Evolutionary conservation across 768 basidiomycete genomes (phyloP), one percentile per base, ranked within the genome.

Genomic region (Leccinum boreale): DNA sequence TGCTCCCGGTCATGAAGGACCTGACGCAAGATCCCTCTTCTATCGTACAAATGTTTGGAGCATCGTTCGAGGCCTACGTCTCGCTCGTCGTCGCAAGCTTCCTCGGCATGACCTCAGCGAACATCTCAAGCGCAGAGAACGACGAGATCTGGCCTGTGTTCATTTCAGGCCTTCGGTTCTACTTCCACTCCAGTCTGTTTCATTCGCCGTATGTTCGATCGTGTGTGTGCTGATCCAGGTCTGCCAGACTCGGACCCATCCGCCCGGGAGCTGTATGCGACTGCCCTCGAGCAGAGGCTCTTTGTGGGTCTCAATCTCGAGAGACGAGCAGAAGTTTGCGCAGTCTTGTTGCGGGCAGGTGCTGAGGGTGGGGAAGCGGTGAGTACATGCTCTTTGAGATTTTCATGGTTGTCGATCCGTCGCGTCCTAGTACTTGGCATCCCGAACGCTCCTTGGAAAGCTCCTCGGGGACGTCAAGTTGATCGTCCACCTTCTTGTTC

Each of bases 1-100:
- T 94, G 6, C 67, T 83, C 15, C 85, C 91, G 0, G 77, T 83
- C 6, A 72, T 93, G 51, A 78, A 81, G 59, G 61, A 58, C 0
- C 59, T 83, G 46, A 61, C 69, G 5, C 59, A 71, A 54, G 60
- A 63, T 10, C 58, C 70, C 12, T 52, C 52, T 42, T 55, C 69
- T 0, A 45, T 68, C 17, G 66, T 62, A 7, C 70, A 77, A 45
- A 68, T 75, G 35, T 76, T 82, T 28, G 76, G 76, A 4, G 59
- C 72, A 21, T 72, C 76, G 9, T 68, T 80, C 26, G 67, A 74
- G 17, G 62, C 69, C 5, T 73, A 76, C 44, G 58, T 63, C 14
- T 56, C 68, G 12, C 65, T 78, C 5, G 64, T 71, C 2, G 62
- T 84, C 10, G 75, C 83, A 3, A 78, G 78, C 17, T 83, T 89